These are phyloP conservation scores for Rhododendron simsii DNA, from an alignment of 148 eudicot genomes.

Conservation along the genomic window DNA sequence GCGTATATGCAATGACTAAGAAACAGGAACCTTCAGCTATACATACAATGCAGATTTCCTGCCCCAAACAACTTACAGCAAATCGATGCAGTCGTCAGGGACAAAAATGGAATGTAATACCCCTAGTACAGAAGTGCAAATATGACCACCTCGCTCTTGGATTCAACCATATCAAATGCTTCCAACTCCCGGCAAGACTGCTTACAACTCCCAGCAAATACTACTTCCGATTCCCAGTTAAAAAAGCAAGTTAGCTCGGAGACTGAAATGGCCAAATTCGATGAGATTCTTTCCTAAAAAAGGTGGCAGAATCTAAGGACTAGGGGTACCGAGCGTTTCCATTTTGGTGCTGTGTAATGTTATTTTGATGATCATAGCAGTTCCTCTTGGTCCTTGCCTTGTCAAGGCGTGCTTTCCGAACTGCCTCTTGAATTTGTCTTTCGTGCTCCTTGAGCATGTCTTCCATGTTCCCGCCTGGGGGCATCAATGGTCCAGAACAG, in stretches of 20 bases:
- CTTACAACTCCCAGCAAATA: background rate
- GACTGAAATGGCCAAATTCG: background rate
- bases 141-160: background rate
- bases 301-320: background rate
- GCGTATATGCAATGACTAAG: background rate
- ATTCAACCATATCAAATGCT: background rate
- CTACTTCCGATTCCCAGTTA: background rate
- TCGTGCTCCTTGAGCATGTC: constrained; percentile 76
- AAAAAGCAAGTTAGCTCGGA: background rate
- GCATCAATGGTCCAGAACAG: constrained; percentile 63
- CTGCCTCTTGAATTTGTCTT: constrained; percentile 65
- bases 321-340: background rate
- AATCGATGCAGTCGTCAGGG: background rate
- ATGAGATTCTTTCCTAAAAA: background rate
- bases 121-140: background rate
- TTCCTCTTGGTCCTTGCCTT: constrained; percentile 19
- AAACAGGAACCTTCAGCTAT: constrained; percentile 1
- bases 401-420: constrained; percentile 47
- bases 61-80: constrained; percentile 3
- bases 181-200: background rate
- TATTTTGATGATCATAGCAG: background rate
- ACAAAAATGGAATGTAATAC: background rate
- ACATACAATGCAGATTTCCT: constrained; percentile 6
- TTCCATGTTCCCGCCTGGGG: constrained; percentile 60
- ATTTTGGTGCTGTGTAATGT: background rate